Conservation (phyloP, 257 asterid species). For the Datura wrightii region DNA sequence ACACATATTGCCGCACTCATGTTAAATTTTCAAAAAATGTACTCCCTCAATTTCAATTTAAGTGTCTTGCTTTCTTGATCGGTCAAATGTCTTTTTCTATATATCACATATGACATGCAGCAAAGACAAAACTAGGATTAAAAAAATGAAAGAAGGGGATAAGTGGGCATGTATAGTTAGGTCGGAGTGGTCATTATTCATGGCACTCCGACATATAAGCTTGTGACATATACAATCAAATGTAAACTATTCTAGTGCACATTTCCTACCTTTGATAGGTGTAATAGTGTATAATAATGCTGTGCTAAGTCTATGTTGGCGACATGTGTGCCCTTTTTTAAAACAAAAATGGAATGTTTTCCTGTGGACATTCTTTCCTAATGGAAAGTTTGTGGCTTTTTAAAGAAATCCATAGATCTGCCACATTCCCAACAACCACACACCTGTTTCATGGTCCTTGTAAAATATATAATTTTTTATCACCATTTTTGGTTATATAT, state of each 20-base stretch:
- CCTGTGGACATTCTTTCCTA: constrained; percentile 36
- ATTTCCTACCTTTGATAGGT: not conserved
- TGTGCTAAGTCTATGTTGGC: not conserved
- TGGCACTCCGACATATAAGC: not conserved
- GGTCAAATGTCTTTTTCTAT: too few relatives aligned
- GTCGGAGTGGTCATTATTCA: not conserved
- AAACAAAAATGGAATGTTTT: constrained; percentile 38
- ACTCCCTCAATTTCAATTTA: too few relatives aligned
- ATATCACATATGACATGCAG: too few relatives aligned
- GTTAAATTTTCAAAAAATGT: too few relatives aligned
- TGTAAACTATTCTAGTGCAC: constrained; percentile 4
- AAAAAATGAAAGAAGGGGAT: not conserved
- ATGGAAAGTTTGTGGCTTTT: constrained; percentile 26
- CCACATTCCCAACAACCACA: constrained; percentile 26
- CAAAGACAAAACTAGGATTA: constrained; percentile 2
- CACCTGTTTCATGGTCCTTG: constrained; percentile 28
- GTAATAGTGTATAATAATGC: not conserved
- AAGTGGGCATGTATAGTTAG: not conserved
- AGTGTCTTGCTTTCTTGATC: too few relatives aligned
- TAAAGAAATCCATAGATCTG: constrained; percentile 29
- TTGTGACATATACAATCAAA: not conserved
- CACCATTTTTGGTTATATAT: constrained; percentile 13
- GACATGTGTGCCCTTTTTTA: constrained; percentile 6
- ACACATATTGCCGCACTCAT: too few relatives aligned
- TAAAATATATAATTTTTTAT: not conserved